These are phyloP conservation scores for Globisporangium sylvaticum DNA, from an alignment of 352 stramenopile genomes.

Conservation along the genomic window DNA sequence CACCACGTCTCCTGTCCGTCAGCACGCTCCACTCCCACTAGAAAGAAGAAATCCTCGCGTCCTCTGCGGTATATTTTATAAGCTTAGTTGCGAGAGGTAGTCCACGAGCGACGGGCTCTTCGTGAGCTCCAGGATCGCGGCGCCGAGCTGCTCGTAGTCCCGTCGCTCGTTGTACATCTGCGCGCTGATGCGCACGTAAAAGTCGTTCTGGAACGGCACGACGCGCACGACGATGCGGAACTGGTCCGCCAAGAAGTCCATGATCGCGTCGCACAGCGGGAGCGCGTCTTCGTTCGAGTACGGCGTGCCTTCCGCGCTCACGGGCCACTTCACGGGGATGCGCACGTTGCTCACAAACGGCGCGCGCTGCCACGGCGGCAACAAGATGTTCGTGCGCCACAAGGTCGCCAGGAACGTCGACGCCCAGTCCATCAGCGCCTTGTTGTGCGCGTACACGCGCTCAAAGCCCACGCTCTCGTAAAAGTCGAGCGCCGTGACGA, in stretches of 20 bases:
- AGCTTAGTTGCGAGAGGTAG: conserved; percentile 58
- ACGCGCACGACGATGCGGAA: conserved; percentile 72
- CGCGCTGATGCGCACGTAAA: conserved; percentile 79
- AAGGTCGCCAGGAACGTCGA: conserved; percentile 63
- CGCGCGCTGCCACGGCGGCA: conserved; percentile 75
- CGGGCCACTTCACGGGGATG: conserved; percentile 64
- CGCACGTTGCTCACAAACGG: conserved; percentile 82
- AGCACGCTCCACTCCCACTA: background rate
- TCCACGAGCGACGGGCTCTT: conserved; percentile 59
- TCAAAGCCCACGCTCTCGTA: conserved; percentile 77
- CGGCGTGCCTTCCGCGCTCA: conserved; percentile 32
- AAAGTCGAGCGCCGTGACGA: conserved; percentile 78
- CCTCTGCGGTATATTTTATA: conserved; percentile 28
- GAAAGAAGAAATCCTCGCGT: background rate
- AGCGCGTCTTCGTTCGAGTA: conserved; percentile 59
- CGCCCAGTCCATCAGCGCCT: conserved; percentile 80
- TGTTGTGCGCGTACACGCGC: conserved; percentile 79
- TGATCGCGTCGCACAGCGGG: conserved; percentile 69
- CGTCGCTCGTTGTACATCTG: conserved; percentile 85
- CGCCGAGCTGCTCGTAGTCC: conserved; percentile 72
- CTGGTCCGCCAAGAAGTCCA: conserved; percentile 74
- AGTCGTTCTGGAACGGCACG: conserved; percentile 53
- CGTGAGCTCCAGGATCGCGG: conserved; percentile 71
- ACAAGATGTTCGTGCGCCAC: conserved; percentile 67
- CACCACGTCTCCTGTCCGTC: too few species aligned